These are phyloP conservation scores for Gossypium gossypioides DNA, from an alignment of 441 rosid species.

Conservation along the genomic window DNA sequence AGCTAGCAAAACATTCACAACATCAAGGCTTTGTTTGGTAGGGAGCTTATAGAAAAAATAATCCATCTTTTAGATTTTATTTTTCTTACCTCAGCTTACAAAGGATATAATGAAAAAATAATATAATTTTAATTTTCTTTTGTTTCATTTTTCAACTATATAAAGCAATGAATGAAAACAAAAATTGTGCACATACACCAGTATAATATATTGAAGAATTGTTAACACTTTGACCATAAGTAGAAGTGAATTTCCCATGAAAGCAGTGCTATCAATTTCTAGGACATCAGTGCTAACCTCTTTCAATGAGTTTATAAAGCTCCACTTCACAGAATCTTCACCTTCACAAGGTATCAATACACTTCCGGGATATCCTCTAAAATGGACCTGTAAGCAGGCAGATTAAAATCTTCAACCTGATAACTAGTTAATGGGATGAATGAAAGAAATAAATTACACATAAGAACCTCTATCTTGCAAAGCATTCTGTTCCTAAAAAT, in stretches of 20 bases:
- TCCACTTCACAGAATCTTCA: slow-evolving; percentile 89
- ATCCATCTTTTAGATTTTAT: not conserved
- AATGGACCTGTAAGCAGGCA: slow-evolving; percentile 57
- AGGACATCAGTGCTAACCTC: slow-evolving; percentile 47
- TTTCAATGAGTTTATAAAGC: slow-evolving; percentile 80
- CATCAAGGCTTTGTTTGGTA: not conserved
- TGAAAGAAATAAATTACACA: not conserved
- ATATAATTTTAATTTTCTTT: not conserved
- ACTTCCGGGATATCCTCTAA: slow-evolving; percentile 81
- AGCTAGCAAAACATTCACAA: not conserved
- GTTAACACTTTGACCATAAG: not conserved
- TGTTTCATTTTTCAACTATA: not conserved
- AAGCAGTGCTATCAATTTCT: not conserved
- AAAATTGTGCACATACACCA: not conserved
- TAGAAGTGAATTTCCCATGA: not conserved
- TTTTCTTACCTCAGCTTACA: not conserved
- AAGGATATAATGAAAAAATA: not conserved
- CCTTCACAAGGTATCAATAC: slow-evolving; percentile 79
- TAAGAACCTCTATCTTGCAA: not conserved
- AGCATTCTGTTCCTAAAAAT: not conserved
- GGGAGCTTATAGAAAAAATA: not conserved
- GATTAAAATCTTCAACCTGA: slow-evolving; percentile 8
- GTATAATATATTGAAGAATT: not conserved
- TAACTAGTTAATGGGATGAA: not conserved
- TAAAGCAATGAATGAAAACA: not conserved